Evolutionary conservation across 441 rosid species (phyloP).

Genomic region (Aquilaria agallochum): DNA sequence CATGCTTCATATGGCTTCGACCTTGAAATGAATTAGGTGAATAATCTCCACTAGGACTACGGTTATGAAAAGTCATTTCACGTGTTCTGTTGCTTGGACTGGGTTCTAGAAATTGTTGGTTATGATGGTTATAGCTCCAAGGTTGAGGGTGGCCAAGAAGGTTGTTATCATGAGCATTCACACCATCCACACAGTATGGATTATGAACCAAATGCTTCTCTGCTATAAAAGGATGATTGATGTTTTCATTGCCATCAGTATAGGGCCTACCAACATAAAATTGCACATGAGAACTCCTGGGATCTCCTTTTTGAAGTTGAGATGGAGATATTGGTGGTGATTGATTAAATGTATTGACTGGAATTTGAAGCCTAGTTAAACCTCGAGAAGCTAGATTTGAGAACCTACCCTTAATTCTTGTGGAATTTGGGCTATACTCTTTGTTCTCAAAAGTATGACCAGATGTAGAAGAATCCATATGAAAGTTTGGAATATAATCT

Average conservation of each 20-base stretch:
- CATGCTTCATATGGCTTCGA: conserved; percentile 30
- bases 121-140: conserved; percentile 29
- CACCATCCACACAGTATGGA: conserved; percentile 28
- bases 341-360: conserved; percentile 25
- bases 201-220: conserved; percentile 30
- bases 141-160: conserved; percentile 29
- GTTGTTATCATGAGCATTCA: conserved; percentile 26
- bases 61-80: conserved; percentile 31
- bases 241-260: conserved; percentile 22
- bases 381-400: conserved; percentile 31
- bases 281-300: conserved; percentile 16
- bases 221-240: conserved; percentile 11
- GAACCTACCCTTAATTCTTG: conserved; percentile 25
- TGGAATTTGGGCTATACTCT: conserved; percentile 38
- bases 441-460: conserved; percentile 40
- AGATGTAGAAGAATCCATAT: conserved; percentile 44
- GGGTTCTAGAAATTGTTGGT: conserved; percentile 37
- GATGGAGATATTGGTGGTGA: conserved; percentile 54
- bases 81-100: conserved; percentile 25
- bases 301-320: conserved; percentile 33
- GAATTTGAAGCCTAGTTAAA: conserved; percentile 25
- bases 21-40: conserved; percentile 18
- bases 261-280: conserved; percentile 15
- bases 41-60: conserved; percentile 43
- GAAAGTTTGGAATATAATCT: conserved; percentile 40